Percentiles rank a stretch among this genome's conserved stretches.
Conservation (phyloP, 2,329 filamentous ascomycete genomes). For the Trichoderma semiorbis region DNA sequence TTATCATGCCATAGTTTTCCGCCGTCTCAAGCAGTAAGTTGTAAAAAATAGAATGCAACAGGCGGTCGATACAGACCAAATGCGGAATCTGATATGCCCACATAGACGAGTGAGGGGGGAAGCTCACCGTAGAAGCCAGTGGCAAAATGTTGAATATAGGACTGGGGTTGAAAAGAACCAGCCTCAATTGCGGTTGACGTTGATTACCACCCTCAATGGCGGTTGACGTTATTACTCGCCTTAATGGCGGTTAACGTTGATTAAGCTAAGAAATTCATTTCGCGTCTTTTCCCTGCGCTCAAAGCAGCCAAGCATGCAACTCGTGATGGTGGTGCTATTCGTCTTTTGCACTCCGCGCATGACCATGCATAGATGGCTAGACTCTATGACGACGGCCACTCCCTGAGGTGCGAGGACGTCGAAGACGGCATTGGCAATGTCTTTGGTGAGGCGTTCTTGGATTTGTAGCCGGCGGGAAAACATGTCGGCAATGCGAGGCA, state of each 20-base stretch:
- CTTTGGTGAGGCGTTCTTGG: constrained; percentile 92
- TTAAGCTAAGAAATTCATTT: constrained; percentile 88
- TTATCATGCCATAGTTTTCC: not conserved
- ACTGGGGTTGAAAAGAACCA: not conserved
- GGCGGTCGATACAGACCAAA: not conserved
- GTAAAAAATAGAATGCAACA: not conserved
- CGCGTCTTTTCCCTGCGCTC: constrained; percentile 88
- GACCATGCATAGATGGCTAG: constrained; percentile 95
- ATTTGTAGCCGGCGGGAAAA: constrained; percentile 91
- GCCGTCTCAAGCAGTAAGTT: not conserved
- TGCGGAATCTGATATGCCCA: not conserved
- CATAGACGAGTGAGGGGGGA: not conserved
- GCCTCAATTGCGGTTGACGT: constrained; percentile 26
- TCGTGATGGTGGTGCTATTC: constrained; percentile 81
- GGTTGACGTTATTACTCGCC: not conserved
- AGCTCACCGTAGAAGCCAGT: not conserved
- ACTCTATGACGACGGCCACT: constrained; percentile 96
- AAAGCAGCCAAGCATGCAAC: constrained; percentile 96
- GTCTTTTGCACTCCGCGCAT: constrained; percentile 98
- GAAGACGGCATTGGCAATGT: constrained; percentile 90
- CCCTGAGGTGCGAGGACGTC: constrained; percentile 92
- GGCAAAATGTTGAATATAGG: constrained; percentile 10
- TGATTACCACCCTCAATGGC: constrained; percentile 44
- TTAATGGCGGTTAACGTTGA: constrained; percentile 37
- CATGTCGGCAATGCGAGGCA: constrained; percentile 95